Base-by-base conservation (phyloP, 2,329 filamentous ascomycete species). In the Drechslera avenae region DNA sequence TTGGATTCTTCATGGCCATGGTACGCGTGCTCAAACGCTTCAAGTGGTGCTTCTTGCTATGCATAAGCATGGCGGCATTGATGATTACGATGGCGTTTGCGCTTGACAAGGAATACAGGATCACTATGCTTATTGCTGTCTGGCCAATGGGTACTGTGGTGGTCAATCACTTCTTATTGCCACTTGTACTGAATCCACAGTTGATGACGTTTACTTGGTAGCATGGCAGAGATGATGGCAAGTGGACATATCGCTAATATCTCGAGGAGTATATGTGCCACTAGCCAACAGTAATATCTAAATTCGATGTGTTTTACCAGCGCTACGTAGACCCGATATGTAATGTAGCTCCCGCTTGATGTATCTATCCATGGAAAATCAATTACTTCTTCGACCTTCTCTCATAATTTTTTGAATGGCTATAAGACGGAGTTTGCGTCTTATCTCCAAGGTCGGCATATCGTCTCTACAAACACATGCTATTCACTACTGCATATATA, bases 1-100 rank as follows among this genome's bases (percentile, higher is more conserved):
- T 88, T 19, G 89, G 90, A 73, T 95, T 95, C 75, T 93, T 92
- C 75, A 88, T 90, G 53, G 90, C 94, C 69, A 83, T 92, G 14
- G 87, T 88, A 28, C 88, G 88, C 69, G 88, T 95, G 33, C 71
- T 93, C 42, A 87, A 86, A 75, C 86, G 84, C 73, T 93, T 93
- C 80, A 91, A 88, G 77, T 66, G 54, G 41, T 68, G 62, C 12
- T 89, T 83, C 73, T 84, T 81, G 46, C 88, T 90, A 71, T 67
- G 83, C 39, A 84, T 89, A 60, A 79, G 83, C 1, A 68, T 84
- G 28, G 36, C 83, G 21, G 81, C 81, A 54, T 80, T 72, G 59
- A 89, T 91, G 79, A 72, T 90, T 59, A 77, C 88, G 50, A 73
- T 90, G 37, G 86, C 86, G 6, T 77, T 79, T 5, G 89, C 89